Conservation (phyloP, 768 basidiomycete genomes). For the Chiua virens region DNA sequence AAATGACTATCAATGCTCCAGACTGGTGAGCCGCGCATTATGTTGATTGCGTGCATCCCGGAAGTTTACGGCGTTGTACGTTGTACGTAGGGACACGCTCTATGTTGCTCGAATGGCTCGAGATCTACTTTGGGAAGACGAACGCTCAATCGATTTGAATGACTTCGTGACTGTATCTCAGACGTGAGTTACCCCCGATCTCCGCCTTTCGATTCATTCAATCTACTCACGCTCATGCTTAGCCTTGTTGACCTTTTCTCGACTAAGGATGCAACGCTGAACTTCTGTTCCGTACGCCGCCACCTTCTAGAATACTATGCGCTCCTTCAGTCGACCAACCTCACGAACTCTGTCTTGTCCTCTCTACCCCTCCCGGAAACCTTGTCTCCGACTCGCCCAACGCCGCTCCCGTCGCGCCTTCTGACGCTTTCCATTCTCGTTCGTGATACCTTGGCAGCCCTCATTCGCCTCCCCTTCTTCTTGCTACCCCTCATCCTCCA, state of each 20-base stretch:
- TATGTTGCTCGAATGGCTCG: conserved; percentile 90
- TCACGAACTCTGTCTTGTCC: conserved; percentile 84
- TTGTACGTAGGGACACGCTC: conserved; percentile 73
- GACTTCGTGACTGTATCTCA: conserved; percentile 87
- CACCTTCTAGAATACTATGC: conserved; percentile 87
- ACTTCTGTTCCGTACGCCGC: conserved; percentile 60
- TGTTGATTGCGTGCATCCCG: conserved; percentile 6
- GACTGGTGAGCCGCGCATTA: conserved; percentile 72
- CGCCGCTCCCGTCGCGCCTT: conserved; percentile 77
- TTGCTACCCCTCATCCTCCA: conserved; percentile 82
- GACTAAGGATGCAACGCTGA: conserved; percentile 58
- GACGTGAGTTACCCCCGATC: conserved; percentile 60
- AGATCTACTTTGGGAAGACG: conserved; percentile 88
- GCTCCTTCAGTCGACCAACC: conserved; percentile 73
- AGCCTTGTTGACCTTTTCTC: conserved; percentile 90
- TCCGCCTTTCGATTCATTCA: conserved; percentile 13
- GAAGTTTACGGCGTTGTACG: conserved; percentile 21
- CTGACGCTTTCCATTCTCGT: conserved; percentile 76
- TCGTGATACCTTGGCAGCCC: conserved; percentile 69
- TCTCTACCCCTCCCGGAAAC: conserved; percentile 81
- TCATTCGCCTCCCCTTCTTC: conserved; percentile 86
- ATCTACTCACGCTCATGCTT: conserved; percentile 25
- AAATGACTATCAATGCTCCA: conserved; percentile 85
- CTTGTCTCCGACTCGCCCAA: conserved; percentile 75
- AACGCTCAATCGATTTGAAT: conserved; percentile 71